These are phyloP conservation scores for Solanum pinnatisectum DNA, from an alignment of 257 asterid genomes.

Conservation along the genomic window DNA sequence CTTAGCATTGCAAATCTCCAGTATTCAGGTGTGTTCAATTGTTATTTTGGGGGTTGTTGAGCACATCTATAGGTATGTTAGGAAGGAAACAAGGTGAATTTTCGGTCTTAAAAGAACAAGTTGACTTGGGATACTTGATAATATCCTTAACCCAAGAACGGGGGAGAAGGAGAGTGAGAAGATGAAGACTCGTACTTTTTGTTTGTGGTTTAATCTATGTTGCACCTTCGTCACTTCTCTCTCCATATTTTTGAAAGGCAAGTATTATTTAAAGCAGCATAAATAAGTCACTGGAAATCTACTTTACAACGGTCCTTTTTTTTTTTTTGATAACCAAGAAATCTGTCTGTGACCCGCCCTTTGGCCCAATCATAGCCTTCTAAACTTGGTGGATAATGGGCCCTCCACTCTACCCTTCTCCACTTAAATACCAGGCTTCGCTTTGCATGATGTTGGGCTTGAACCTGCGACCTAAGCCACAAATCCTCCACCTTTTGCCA, in stretches of 20 bases:
- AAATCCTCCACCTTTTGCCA: too few species aligned
- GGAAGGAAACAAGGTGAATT: not conserved
- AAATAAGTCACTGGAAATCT: too few species aligned
- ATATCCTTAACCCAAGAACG: not conserved
- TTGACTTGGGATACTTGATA: not conserved
- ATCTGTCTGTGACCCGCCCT: too few species aligned
- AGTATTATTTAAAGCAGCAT: not conserved
- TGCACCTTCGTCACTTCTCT: not conserved
- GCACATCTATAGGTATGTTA: not conserved
- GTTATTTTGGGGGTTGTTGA: not conserved
- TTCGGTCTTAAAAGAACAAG: not conserved
- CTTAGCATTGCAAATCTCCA: not conserved
- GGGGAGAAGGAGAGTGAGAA: not conserved
- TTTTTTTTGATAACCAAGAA: too few species aligned
- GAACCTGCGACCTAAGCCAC: too few species aligned
- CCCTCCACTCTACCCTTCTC: too few species aligned
- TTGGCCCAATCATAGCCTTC: too few species aligned
- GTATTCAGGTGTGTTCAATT: not conserved
- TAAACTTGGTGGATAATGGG: too few species aligned
- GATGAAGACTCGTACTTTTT: not conserved
- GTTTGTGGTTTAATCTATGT: not conserved
- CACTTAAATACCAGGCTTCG: too few species aligned
- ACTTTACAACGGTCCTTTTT: not conserved
- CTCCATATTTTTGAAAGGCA: not conserved
- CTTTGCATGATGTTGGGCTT: too few species aligned